Percentiles rank a stretch among this genome's conserved stretches.
phyloP scores from a whole-genome alignment of 2,329 filamentous ascomycete genomes.

The Penicillium sp. region DNA sequence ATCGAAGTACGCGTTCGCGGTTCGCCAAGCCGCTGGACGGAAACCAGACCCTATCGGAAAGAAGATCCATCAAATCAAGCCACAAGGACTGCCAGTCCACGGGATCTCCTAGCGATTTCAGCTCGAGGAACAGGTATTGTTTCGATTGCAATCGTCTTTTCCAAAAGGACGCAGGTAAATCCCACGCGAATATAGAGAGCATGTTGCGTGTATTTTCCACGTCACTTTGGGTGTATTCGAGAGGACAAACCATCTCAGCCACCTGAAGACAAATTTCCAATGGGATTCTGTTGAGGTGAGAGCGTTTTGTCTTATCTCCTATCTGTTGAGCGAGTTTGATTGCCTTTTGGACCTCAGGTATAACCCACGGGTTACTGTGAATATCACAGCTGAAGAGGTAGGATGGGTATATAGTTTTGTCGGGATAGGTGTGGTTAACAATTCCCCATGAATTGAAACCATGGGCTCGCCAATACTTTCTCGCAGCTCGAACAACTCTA shows the following conservation, averaged over 20 bases:
- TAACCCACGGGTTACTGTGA: constrained; percentile 3
- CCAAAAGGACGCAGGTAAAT: constrained; percentile 9
- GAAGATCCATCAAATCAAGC: constrained; percentile 9
- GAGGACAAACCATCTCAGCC: constrained; percentile 2
- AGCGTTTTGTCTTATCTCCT: neutral
- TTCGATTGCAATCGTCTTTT: constrained; percentile 1
- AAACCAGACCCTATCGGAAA: constrained; percentile 2
- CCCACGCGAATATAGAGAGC: constrained; percentile 5
- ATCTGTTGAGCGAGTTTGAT: neutral
- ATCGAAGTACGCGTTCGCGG: constrained; percentile 2
- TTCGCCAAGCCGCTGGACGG: neutral
- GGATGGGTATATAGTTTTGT: neutral
- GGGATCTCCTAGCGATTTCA: neutral
- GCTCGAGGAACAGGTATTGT: constrained; percentile 4
- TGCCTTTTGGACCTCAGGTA: constrained; percentile 2
- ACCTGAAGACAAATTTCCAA: constrained; percentile 2
- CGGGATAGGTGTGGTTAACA: no score
- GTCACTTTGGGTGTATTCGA: constrained; percentile 1
- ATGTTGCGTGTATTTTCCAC: constrained; percentile 3
- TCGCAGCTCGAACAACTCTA: constrained; percentile 2
- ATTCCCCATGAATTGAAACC: no score
- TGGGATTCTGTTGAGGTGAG: neutral
- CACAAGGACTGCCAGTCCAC: constrained; percentile 3
- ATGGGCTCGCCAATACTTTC: constrained; percentile 1
- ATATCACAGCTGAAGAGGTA: constrained; percentile 2